These are phyloP conservation scores for Phytophthora pistaciae DNA, from an alignment of 352 stramenopile species.

Conservation along the genomic window DNA sequence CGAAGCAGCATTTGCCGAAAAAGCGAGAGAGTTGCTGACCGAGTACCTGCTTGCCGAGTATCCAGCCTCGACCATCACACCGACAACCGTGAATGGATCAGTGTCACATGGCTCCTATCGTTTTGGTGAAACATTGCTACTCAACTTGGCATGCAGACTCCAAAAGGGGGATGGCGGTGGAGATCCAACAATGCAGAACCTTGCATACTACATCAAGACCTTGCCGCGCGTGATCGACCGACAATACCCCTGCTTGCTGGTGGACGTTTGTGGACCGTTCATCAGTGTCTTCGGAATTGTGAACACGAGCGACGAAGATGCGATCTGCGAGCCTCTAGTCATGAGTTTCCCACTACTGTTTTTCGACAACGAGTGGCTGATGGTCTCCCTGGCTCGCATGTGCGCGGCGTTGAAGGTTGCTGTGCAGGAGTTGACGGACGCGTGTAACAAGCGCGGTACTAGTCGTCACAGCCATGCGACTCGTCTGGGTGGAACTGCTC, in stretches of 20 bases:
- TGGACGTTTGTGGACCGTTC: constrained; percentile 32
- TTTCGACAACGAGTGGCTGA: constrained; percentile 30
- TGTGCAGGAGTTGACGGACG: constrained; percentile 23
- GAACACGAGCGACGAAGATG: constrained; percentile 27
- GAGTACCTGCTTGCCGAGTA: constrained; percentile 22
- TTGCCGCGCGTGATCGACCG: constrained; percentile 25
- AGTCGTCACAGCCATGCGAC: constrained; percentile 13
- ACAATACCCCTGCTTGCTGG: constrained; percentile 35
- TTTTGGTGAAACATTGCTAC: constrained; percentile 16
- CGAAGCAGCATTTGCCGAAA: constrained; percentile 22
- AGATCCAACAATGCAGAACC: constrained; percentile 32
- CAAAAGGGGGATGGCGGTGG: constrained; percentile 28
- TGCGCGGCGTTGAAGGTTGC: constrained; percentile 32
- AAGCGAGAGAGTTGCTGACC: constrained; percentile 22
- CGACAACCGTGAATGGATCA: constrained; percentile 23
- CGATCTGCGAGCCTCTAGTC: constrained; percentile 34
- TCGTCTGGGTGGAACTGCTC: constrained; percentile 3
- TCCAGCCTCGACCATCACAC: constrained; percentile 13
- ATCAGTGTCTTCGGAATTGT: constrained; percentile 37
- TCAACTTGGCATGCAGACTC: constrained; percentile 34
- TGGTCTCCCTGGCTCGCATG: constrained; percentile 23
- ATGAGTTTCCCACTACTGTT: constrained; percentile 38
- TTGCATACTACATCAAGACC: constrained; percentile 37
- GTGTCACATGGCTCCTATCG: constrained; percentile 28
- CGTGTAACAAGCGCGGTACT: constrained; percentile 11